These are phyloP conservation scores for Trypanosomatidae sp. DNA, from an alignment of 208 protist genomes.

Conservation along the genomic window DNA sequence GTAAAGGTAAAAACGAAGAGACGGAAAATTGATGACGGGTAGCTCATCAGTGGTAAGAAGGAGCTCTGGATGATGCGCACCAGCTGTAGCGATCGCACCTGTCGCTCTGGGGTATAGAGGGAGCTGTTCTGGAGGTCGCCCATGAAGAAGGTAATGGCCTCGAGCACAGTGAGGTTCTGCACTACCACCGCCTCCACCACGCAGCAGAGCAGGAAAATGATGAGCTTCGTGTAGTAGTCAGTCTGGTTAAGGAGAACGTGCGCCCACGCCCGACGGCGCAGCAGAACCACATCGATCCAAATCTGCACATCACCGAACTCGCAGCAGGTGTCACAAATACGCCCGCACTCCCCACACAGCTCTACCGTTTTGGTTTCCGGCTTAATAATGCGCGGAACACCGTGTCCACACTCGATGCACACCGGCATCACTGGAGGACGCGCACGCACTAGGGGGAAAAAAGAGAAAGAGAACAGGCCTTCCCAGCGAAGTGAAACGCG, in stretches of 20 bases:
- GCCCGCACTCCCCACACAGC: constrained; percentile 60
- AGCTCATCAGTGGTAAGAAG: constrained; percentile 49
- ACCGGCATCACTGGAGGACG: constrained; percentile 48
- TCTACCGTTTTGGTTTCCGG: constrained; percentile 74
- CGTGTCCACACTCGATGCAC: constrained; percentile 72
- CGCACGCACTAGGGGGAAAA: constrained; percentile 13
- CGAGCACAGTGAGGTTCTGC: constrained; percentile 43
- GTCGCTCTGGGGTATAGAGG: constrained; percentile 17
- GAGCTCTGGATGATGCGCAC: constrained; percentile 56
- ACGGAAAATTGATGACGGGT: constrained; percentile 38
- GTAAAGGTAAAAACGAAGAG: constrained; percentile 61
- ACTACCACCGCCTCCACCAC: constrained; percentile 77
- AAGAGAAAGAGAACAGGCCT: neutral
- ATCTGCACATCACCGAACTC: constrained; percentile 74
- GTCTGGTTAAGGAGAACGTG: constrained; percentile 77
- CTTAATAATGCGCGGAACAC: constrained; percentile 57
- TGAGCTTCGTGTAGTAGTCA: constrained; percentile 12
- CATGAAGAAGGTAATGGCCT: constrained; percentile 17
- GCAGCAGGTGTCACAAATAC: constrained; percentile 66
- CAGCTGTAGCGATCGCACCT: constrained; percentile 58
- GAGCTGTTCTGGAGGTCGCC: constrained; percentile 5
- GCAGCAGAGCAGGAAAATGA: constrained; percentile 46
- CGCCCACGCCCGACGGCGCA: constrained; percentile 68
- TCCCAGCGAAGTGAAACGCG: neutral
- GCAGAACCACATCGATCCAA: constrained; percentile 75